Percentiles rank a stretch among this genome's conserved stretches.
These are phyloP conservation scores for Mortierella sp. DNA, from an alignment of 371 early-diverging fungal genomes.

Conservation along the genomic window DNA sequence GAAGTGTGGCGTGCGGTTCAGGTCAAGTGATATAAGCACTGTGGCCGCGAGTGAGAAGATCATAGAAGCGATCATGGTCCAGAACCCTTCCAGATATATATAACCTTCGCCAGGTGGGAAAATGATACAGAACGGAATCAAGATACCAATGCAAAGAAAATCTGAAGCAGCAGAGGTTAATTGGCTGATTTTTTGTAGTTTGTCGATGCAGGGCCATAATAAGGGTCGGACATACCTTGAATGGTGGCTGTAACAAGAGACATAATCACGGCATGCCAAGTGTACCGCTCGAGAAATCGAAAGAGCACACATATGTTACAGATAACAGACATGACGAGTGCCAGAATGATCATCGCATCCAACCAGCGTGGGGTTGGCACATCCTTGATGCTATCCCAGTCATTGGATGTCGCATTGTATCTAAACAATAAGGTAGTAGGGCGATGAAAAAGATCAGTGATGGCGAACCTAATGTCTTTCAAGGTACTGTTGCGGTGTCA, in stretches of 20 bases:
- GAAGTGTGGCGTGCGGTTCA: slow-evolving; percentile 35
- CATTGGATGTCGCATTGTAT: slow-evolving; percentile 9
- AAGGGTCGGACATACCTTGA: slow-evolving; percentile 20
- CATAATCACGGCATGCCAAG: slow-evolving; percentile 25
- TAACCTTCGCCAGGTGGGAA: slow-evolving; percentile 27
- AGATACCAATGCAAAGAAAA: slow-evolving; percentile 19
- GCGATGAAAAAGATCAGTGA: background rate
- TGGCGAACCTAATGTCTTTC: too few species aligned
- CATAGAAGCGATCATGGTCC: slow-evolving; percentile 42
- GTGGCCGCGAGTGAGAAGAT: slow-evolving; percentile 40
- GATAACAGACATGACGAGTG: slow-evolving; percentile 25
- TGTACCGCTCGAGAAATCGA: slow-evolving; percentile 35
- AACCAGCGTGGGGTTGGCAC: slow-evolving; percentile 20
- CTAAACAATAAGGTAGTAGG: background rate
- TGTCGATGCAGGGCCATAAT: background rate
- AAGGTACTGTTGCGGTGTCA: too few species aligned
- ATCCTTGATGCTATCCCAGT: slow-evolving; percentile 5
- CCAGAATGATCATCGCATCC: slow-evolving; percentile 13
- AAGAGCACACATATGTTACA: slow-evolving; percentile 41
- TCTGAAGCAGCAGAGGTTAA: slow-evolving; percentile 8
- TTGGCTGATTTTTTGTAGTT: background rate
- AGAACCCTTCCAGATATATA: slow-evolving; percentile 38
- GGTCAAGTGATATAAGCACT: slow-evolving; percentile 32
- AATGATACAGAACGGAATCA: slow-evolving; percentile 31
- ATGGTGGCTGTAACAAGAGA: slow-evolving; percentile 25